A percentile compares a stretch with the other conserved stretches of the same genome.
Evolutionary conservation across 1,139 yeast genomes (phyloP).

Genomic region (Taiozyma sp.): DNA sequence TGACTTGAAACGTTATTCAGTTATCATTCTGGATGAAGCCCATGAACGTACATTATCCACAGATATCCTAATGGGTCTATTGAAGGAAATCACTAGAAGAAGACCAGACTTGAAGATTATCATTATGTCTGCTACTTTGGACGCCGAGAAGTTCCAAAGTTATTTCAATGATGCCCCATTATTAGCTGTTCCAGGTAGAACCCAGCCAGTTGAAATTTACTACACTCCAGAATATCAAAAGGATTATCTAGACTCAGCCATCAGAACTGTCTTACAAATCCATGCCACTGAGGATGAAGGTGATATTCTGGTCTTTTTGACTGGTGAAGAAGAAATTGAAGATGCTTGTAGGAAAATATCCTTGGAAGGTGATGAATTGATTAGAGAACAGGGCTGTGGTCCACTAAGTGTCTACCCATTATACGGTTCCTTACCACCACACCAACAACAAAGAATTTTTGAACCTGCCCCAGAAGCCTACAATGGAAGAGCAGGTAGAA

Average conservation of each 20-base stretch:
- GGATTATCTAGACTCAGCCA: constrained; percentile 91
- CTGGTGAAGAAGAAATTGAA: constrained; percentile 98
- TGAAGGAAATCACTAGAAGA: constrained; percentile 73
- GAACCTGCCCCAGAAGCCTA: constrained; percentile 70
- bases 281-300: constrained; percentile 97
- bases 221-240: constrained; percentile 96
- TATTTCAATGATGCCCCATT: constrained; percentile 91
- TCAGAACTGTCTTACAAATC: constrained; percentile 89
- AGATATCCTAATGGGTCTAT: constrained; percentile 91
- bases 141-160: constrained; percentile 90
- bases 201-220: constrained; percentile 94
- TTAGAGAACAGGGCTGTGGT: constrained; percentile 86
- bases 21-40: constrained; percentile 94
- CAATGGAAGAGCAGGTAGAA: constrained; percentile 85
- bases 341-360: constrained; percentile 90
- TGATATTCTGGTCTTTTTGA: constrained; percentile 79
- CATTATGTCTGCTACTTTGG: constrained; percentile 96
- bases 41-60: constrained; percentile 97
- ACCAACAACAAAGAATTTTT: constrained; percentile 89
- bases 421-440: constrained; percentile 94
- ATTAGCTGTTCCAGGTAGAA: constrained; percentile 96
- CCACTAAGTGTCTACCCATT: constrained; percentile 87
- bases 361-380: constrained; percentile 81
- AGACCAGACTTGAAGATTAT: constrained; percentile 88
- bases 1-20: constrained; percentile 69